Evolutionary conservation across 2,329 filamentous ascomycete genomes (phyloP), one percentile per base, ranked within the genome.

Genomic region (Aspergillus sp.): DNA sequence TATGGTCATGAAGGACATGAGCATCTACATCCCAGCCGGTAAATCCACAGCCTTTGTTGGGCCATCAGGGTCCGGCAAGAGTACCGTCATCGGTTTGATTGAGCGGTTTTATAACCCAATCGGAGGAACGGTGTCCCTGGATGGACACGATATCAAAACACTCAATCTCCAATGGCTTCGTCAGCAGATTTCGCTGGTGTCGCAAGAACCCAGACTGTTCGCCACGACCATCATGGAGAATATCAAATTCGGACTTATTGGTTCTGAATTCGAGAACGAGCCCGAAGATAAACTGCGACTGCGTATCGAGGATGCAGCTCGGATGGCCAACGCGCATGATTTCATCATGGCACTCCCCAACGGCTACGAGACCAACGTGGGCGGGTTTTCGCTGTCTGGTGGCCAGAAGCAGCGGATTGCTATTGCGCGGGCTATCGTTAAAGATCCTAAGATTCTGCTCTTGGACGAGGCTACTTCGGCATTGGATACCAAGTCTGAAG

Each of bases 71-170:
- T 94, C 87, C 33, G 93, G 93, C 38, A 98, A 97, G 70, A 91
- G 86, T 58, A 97, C 93, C 0, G 90, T 97, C 49, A 86, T 97
- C 27, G 91, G 91, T 9, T 75, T 98, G 13, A 83, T 97, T 1
- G 91, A 97, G 68, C 82, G 93, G 12, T 97, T 97, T 65, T 98
- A 98, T 64, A 82, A 90, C 45, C 91, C 91, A 0, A 87, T 96
- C 30, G 79, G 79, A 28, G 93, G 93, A 19, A 70, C 78, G 13
- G 82, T 97, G 1, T 77, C 83, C 46, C 73, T 98, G 8, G 93
- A 97, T 61, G 91, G 87, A 6, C 82, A 85, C 53, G 86, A 95
- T 61, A 83, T 95, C 44, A 81, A 80, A 57, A 85, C 76, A 0
- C 73, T 97, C 39, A 97, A 97, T 60, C 76, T 97, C 31, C 81